Conservation (phyloP, 352 stramenopile genomes). For the Pythium angustatum region DNA sequence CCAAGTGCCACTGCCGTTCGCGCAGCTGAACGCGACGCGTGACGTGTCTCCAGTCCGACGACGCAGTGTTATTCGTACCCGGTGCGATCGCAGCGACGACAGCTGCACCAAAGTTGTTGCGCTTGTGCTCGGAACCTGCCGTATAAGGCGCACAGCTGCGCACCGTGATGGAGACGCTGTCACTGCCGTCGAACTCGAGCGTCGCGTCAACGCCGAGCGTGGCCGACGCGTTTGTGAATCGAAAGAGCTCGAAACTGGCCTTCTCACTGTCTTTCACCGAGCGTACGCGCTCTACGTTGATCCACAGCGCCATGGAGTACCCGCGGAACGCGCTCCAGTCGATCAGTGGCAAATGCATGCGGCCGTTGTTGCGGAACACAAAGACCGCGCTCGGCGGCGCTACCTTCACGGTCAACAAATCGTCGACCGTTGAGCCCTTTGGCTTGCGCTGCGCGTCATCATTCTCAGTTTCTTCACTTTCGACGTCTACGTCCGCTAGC, state of each 20-base stretch:
- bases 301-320: conserved; percentile 79
- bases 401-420: conserved; percentile 29
- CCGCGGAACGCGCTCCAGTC: conserved; percentile 80
- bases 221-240: conserved; percentile 68
- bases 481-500: conserved; percentile 9
- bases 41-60: conserved; percentile 53
- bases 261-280: neutral
- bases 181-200: conserved; percentile 48
- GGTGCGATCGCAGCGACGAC: conserved; percentile 34
- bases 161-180: conserved; percentile 44
- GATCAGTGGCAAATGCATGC: conserved; percentile 76
- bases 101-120: conserved; percentile 38
- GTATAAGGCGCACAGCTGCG: conserved; percentile 49
- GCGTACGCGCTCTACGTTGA: conserved; percentile 36
- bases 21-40: conserved; percentile 38
- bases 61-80: conserved; percentile 10
- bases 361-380: conserved; percentile 53
- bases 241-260: conserved; percentile 61
- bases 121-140: conserved; percentile 32
- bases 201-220: conserved; percentile 71
- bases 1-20: conserved; percentile 59
- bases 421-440: conserved; percentile 4
- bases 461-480: neutral
- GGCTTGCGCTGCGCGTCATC: neutral
- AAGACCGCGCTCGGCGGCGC: conserved; percentile 67